Evolutionary conservation across 768 basidiomycete species (phyloP).

Genomic region (Sporobolomyces phaffii): DNA sequence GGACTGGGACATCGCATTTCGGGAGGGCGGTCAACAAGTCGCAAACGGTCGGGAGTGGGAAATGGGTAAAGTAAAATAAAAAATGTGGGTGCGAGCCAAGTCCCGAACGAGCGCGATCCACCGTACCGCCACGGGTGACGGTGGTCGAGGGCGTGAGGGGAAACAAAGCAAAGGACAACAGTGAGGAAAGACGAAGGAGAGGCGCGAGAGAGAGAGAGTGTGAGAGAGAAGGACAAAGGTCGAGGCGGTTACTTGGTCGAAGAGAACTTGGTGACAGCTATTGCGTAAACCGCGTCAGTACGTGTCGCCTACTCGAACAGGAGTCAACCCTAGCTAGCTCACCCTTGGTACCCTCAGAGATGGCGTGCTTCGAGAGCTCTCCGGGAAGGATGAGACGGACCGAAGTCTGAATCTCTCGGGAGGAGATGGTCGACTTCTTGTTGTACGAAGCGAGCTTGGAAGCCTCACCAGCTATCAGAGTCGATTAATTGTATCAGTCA

Average conservation of each 20-base stretch:
- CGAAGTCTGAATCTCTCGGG: slow-evolving; percentile 94
- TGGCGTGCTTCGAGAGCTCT: slow-evolving; percentile 80
- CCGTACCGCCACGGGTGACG: too few species aligned
- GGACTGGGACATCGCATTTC: too few species aligned
- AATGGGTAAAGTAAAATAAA: too few species aligned
- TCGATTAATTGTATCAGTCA: slow-evolving; percentile 7
- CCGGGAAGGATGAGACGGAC: slow-evolving; percentile 96
- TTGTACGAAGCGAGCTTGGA: slow-evolving; percentile 87
- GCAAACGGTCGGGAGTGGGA: too few species aligned
- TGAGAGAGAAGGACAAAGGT: slow-evolving; percentile 51
- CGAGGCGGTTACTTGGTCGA: slow-evolving; percentile 62
- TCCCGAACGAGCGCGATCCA: too few species aligned
- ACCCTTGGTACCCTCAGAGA: slow-evolving; percentile 89
- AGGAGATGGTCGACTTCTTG: slow-evolving; percentile 97
- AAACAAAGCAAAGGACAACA: too few species aligned
- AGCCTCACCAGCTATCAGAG: slow-evolving; percentile 51
- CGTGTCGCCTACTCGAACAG: not conserved
- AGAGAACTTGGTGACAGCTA: slow-evolving; percentile 32
- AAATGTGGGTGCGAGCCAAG: too few species aligned
- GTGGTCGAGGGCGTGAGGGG: too few species aligned
- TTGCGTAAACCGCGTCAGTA: not conserved
- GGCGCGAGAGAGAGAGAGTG: slow-evolving; percentile 79
- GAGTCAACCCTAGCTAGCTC: not conserved
- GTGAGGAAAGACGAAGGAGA: slow-evolving; percentile 40
- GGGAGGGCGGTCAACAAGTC: too few species aligned